Percentiles rank a stretch among this genome's conserved stretches.
phyloP scores from a whole-genome alignment of 331 rosid genomes.

The Quercus lobata region DNA sequence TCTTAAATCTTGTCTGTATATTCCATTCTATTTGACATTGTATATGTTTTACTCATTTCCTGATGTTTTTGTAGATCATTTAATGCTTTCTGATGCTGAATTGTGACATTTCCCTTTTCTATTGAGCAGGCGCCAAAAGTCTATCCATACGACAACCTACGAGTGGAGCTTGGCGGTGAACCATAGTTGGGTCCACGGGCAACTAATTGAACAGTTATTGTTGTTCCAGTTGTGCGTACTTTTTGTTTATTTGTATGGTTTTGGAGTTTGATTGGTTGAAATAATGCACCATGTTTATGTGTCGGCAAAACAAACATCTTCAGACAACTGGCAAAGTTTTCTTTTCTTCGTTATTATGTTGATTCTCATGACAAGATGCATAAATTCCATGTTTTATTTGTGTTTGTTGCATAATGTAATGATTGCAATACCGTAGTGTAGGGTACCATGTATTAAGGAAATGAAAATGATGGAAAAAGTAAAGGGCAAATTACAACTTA shows the following conservation, averaged over 20 bases:
- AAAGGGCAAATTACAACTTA: no score
- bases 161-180: slow-evolving; percentile 92
- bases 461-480: background rate
- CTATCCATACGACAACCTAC: slow-evolving; percentile 84
- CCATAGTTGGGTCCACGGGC: slow-evolving; percentile 38
- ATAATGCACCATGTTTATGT: slow-evolving; percentile 37
- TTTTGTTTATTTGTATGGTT: slow-evolving; percentile 24
- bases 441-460: background rate
- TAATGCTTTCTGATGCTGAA: background rate
- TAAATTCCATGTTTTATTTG: background rate
- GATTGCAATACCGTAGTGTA: background rate
- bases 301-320: slow-evolving; percentile 18
- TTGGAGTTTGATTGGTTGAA: slow-evolving; percentile 26
- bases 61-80: no score
- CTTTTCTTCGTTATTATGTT: background rate
- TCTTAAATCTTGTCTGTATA: background rate
- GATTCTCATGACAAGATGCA: background rate
- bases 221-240: slow-evolving; percentile 26
- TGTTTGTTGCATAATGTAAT: background rate
- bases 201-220: slow-evolving; percentile 22
- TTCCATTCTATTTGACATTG: background rate
- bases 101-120: background rate
- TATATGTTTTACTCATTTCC: background rate
- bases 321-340: slow-evolving; percentile 13
- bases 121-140: slow-evolving; percentile 77